Conservation (phyloP, 805 yeast species). For the Candida arabinofermentans region DNA sequence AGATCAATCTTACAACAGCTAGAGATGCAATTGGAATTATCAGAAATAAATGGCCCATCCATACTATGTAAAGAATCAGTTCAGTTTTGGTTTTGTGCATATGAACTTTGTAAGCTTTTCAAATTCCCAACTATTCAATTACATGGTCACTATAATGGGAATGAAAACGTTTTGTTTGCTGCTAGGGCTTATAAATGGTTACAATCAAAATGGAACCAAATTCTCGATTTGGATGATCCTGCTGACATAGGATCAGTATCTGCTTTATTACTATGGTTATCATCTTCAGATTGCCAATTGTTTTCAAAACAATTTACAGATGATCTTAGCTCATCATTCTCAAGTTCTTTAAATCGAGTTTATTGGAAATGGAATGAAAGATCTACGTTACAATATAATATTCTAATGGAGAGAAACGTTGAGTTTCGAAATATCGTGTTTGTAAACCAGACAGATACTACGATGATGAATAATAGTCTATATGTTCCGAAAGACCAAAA, state of each 20-base stretch:
- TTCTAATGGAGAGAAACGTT: slow-evolving; percentile 2
- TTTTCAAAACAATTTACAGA: not conserved
- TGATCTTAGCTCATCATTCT: not conserved
- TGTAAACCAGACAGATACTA: not conserved
- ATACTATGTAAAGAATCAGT: slow-evolving; percentile 42
- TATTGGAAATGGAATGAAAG: slow-evolving; percentile 2
- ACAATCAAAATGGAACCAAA: slow-evolving; percentile 39
- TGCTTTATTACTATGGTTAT: slow-evolving; percentile 42
- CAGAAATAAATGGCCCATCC: slow-evolving; percentile 62
- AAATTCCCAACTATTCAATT: slow-evolving; percentile 29
- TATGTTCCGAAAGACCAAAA: not conserved
- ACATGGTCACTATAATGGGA: slow-evolving; percentile 10
- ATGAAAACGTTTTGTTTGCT: slow-evolving; percentile 15
- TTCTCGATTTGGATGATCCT: slow-evolving; percentile 7
- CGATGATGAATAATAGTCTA: not conserved
- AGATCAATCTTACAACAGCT: slow-evolving; percentile 41
- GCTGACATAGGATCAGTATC: slow-evolving; percentile 23
- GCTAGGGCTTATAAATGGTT: slow-evolving; percentile 49
- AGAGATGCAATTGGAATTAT: slow-evolving; percentile 45
- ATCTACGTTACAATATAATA: not conserved
- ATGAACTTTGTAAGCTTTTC: slow-evolving; percentile 33
- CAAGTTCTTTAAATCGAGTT: slow-evolving; percentile 3
- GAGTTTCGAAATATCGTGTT: not conserved
- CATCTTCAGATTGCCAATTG: slow-evolving; percentile 21
- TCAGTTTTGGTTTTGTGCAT: slow-evolving; percentile 48